Base-by-base conservation (phyloP, 2,329 filamentous ascomycete genomes). In the Penicillium sp. region DNA sequence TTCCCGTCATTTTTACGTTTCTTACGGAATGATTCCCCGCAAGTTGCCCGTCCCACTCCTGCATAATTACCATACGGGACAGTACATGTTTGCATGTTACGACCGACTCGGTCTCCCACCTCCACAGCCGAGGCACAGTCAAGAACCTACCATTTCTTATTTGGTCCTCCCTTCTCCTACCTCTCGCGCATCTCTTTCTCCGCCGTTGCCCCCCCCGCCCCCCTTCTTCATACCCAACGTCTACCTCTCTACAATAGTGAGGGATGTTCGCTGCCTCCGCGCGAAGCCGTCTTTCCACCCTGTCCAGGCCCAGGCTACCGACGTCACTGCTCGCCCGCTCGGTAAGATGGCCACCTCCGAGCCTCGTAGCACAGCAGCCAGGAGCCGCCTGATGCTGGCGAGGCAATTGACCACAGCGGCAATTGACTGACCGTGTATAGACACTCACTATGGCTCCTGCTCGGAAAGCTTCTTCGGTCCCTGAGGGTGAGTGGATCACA, bases 201-300 rank as follows among this genome's bases (percentile, higher is more conserved):
- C 46, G 46, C 44, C 37, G 8, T 42, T 41, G 47, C 29, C 15
- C 49, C 33, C n/a, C n/a, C n/a, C n/a, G n/a, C n/a, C n/a, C n/a
- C 23, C 40, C 40, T 37, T 44, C 42, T 37, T 46, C 50, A 44
- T 42, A 35, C 39, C 29, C 31, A 37, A 8, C 12, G 23, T 8
- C 8, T 25, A 24, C 45, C 51, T 49, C 15, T 25, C 44, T 46
- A 62, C 47, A 55, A 52, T 54, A 41, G 50, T 57, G 64, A 68
- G 69, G 65, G 60, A 74, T 74, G 71, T 74, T 74, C 64, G 65
- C 67, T 61, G 69, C 70, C 62, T 66, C 69, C 66, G 66, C 69
- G 56, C 61, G 71, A 65, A 69, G 67, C 65, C 71, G 71, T 65
- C 65, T 74, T 54, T 67, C 69, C 50, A 63, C 69, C 60, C 59